Percentiles rank a stretch among this genome's conserved stretches.
phyloP scores from a whole-genome alignment of 2,329 filamentous ascomycete genomes.

The Aureobasidium sp. region DNA sequence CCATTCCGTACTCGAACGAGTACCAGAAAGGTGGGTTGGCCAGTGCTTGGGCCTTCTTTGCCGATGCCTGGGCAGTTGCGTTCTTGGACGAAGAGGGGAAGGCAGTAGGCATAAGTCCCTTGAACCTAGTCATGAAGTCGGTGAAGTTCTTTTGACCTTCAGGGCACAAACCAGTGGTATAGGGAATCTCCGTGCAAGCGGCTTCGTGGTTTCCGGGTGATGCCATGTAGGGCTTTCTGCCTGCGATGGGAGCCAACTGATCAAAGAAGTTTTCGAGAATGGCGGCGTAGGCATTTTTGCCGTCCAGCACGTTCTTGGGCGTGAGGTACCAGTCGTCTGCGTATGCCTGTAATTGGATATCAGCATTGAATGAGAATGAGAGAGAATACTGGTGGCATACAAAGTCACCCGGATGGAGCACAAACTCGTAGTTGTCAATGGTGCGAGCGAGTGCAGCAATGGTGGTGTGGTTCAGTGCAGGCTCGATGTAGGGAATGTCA shows the following conservation, averaged over 20 bases:
- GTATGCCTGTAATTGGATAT: constrained; percentile 29
- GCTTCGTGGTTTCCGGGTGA: constrained; percentile 52
- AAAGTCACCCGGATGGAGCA: constrained; percentile 48
- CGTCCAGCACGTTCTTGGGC: constrained; percentile 39
- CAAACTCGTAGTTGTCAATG: constrained; percentile 48
- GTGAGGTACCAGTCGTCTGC: constrained; percentile 49
- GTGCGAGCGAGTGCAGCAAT: constrained; percentile 46
- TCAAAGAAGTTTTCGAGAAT: constrained; percentile 51
- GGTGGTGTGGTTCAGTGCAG: constrained; percentile 51
- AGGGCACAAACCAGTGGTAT: constrained; percentile 35
- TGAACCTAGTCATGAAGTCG: constrained; percentile 46
- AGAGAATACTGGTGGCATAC: constrained; percentile 18
- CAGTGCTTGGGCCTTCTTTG: constrained; percentile 38
- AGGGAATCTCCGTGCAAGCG: constrained; percentile 27
- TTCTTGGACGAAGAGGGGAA: constrained; percentile 43
- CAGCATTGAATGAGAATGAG: too few species aligned
- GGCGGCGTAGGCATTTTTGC: constrained; percentile 46
- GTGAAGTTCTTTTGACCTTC: constrained; percentile 53
- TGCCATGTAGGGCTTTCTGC: constrained; percentile 49
- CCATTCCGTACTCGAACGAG: constrained; percentile 50
- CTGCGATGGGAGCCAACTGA: constrained; percentile 47
- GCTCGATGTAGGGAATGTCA: constrained; percentile 43
- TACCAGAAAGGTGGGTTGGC: constrained; percentile 48
- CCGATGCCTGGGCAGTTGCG: constrained; percentile 34
- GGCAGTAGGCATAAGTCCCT: constrained; percentile 44